Base-by-base conservation (phyloP, 768 basidiomycete species). In the Amanita pseudoporphyria region DNA sequence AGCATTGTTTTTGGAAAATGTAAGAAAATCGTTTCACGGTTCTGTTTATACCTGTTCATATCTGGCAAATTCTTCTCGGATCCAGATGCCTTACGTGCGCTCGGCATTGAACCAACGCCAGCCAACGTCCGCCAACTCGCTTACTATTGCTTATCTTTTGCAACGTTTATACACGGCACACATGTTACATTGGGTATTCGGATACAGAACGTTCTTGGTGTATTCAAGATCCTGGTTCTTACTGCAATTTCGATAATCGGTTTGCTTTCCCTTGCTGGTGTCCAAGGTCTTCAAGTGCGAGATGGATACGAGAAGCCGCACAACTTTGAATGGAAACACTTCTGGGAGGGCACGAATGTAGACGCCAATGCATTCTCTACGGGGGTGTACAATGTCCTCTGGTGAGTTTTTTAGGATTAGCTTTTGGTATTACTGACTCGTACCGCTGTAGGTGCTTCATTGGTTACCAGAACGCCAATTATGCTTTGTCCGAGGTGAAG, bases 401-500 rank as follows among this genome's bases (percentile, higher is more conserved):
- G 85, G 84, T 83, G 47, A 7, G 67, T 49, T 35, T 36, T 12
- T 2, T 26, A 3, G 30, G 47, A 4, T 4, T 41, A 3, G 18
- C 3, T 28, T 22, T 16, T 1, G 14, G 3, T 2, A 18, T 24
- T 5, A 31, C 18, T 18, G 5, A 26, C 14, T n/a, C 2, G 30
- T 4, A n/a, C 48, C 5, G 35, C 2, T 7, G 41, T 36, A 85
- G 84, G 84, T 80, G 82, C 0, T 84, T 79, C 58, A 71, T 76
- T 41, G 86, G 86, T 0, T 89, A 86, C 58, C 76, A 78, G 2
- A 84, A 82, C 51, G 84, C 83, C 7, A 86, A 87, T 57, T 86
- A 84, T 54, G 81, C 79, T 0, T 67, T 88, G 4, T 83, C 82
- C 3, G 85, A 89, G 58, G 70, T 85, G 5, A 72, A 71, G 19